Evolutionary conservation across 768 basidiomycete genomes (phyloP).

Genomic region (Suillus subaureus): DNA sequence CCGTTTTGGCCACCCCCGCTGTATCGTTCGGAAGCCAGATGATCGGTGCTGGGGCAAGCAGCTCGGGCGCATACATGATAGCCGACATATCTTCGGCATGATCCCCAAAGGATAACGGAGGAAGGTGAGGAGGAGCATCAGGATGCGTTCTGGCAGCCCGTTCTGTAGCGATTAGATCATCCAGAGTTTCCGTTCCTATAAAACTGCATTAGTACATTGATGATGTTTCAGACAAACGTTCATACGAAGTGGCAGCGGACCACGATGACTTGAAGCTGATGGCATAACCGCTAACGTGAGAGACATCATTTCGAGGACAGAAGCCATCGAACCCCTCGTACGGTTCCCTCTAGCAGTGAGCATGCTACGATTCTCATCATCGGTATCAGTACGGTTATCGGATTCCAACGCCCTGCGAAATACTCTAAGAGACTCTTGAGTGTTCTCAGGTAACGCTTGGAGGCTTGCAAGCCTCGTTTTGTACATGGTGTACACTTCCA

Average conservation of each 20-base stretch:
- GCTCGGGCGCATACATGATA: constrained; percentile 80
- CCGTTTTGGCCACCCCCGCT: constrained; percentile 71
- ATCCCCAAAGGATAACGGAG: constrained; percentile 68
- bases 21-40: constrained; percentile 87
- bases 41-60: constrained; percentile 74
- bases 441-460: constrained; percentile 54
- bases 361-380: constrained; percentile 55
- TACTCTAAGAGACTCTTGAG: constrained; percentile 56
- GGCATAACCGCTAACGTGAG: constrained; percentile 76
- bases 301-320: constrained; percentile 85
- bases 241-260: constrained; percentile 70
- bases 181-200: constrained; percentile 73
- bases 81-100: constrained; percentile 78
- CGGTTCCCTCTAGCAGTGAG: constrained; percentile 39
- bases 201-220: constrained; percentile 10
- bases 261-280: constrained; percentile 52
- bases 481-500: constrained; percentile 59
- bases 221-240: constrained; percentile 17
- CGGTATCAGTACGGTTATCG: constrained; percentile 35
- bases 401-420: constrained; percentile 51
- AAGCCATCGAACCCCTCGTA: constrained; percentile 73
- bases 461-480: constrained; percentile 52
- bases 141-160: constrained; percentile 77
- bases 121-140: constrained; percentile 73
- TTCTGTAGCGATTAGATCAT: constrained; percentile 80